phyloP scores from a whole-genome alignment of 2,329 filamentous ascomycete genomes.

The Verticillium dahliae region DNA sequence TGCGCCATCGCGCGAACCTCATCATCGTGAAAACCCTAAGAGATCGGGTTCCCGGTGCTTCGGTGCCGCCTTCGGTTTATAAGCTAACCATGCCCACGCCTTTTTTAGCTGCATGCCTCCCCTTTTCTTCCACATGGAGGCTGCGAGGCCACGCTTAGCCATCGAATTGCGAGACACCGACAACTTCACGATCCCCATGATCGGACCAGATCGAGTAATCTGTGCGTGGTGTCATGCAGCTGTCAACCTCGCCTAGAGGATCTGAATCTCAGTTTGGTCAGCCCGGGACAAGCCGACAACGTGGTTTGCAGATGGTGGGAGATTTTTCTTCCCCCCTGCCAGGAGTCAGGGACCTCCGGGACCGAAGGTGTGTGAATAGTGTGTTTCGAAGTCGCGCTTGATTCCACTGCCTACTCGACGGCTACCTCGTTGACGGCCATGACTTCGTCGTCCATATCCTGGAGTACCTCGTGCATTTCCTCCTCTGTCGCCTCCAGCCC shows the following conservation, averaged over 20 bases:
- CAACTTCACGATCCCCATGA: background rate
- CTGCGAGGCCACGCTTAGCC: no score
- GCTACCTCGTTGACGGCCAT: slow-evolving; percentile 15
- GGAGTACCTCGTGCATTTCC: slow-evolving; percentile 49
- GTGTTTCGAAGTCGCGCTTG: background rate
- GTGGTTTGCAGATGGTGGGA: background rate
- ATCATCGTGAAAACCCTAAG: background rate
- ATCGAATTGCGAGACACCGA: no score
- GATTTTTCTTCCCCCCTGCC: background rate
- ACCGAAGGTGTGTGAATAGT: background rate
- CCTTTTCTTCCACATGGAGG: background rate
- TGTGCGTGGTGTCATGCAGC: background rate
- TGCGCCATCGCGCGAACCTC: background rate
- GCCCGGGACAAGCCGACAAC: background rate
- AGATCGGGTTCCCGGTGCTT: background rate
- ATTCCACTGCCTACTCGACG: background rate
- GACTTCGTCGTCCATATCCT: slow-evolving; percentile 33
- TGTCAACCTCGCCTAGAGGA: background rate
- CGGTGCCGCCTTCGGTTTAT: background rate
- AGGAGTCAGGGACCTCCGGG: background rate
- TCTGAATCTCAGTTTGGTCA: background rate
- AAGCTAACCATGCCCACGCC: background rate
- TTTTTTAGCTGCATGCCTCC: background rate
- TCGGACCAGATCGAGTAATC: background rate
- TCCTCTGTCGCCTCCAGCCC: slow-evolving; percentile 58